phyloP scores from a whole-genome alignment of 1,284 basidiomycete genomes.

The Ganoderma leucocontextum region DNA sequence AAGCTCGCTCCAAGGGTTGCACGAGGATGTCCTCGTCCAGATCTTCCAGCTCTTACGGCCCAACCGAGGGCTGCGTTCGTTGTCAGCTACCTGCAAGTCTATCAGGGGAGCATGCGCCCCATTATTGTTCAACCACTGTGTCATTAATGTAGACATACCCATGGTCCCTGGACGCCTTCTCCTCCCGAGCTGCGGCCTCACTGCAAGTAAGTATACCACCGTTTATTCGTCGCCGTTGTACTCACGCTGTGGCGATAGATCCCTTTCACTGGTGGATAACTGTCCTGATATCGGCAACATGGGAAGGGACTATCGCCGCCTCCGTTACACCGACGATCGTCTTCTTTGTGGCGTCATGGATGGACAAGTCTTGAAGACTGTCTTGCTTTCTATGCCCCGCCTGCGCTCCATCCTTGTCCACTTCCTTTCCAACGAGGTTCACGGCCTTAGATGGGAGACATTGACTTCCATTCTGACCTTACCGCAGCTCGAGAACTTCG shows the following conservation, averaged over 20 bases:
- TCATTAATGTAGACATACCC: neutral
- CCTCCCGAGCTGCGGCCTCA: neutral
- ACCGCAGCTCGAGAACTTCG: neutral
- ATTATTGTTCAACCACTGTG: neutral
- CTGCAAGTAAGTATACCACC: neutral
- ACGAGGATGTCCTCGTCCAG: neutral
- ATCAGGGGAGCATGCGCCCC: neutral
- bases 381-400: neutral
- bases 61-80: neutral
- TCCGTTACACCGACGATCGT: neutral
- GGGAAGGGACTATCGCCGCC: neutral
- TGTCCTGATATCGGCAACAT: neutral
- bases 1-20: neutral
- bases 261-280: neutral
- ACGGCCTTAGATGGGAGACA: neutral
- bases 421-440: neutral
- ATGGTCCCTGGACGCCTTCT: neutral
- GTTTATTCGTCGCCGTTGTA: neutral
- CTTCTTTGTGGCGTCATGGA: constrained; percentile 3
- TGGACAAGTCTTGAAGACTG: neutral
- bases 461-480: neutral
- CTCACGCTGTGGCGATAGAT: neutral
- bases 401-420: neutral
- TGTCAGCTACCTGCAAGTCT: neutral
- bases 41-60: neutral